A percentile compares a stretch with the other conserved stretches of the same genome.
These are phyloP conservation scores for Cryphonectria radicalis DNA, from an alignment of 2,329 filamentous ascomycete genomes.

Conservation along the genomic window DNA sequence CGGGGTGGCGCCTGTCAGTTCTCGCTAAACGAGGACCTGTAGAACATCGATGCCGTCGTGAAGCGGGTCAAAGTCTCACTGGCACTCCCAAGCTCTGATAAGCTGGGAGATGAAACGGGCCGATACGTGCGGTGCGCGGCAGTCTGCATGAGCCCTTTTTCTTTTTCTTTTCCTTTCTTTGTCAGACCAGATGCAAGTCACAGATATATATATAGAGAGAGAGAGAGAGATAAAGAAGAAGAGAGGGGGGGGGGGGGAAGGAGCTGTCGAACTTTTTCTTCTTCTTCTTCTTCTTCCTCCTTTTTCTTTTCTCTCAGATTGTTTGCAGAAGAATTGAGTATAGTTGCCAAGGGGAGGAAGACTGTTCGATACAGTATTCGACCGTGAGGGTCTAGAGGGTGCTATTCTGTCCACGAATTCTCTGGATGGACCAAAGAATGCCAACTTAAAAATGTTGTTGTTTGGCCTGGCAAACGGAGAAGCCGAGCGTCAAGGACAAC, in stretches of 20 bases:
- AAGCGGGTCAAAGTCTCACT: slow-evolving; percentile 41
- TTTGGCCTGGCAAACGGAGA: background rate
- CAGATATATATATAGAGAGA: background rate
- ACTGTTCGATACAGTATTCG: slow-evolving; percentile 6
- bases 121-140: slow-evolving; percentile 23
- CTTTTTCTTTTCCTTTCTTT: background rate
- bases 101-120: slow-evolving; percentile 21
- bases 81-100: slow-evolving; percentile 33
- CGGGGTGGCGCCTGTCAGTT: slow-evolving; percentile 32
- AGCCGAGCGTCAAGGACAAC: background rate
- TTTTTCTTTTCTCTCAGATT: slow-evolving; percentile 9
- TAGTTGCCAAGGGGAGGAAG: slow-evolving; percentile 8
- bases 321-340: slow-evolving; percentile 5
- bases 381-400: background rate
- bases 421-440: background rate
- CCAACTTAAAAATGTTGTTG: background rate
- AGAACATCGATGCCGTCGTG: slow-evolving; percentile 45
- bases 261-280: slow-evolving; percentile 1
- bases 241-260: background rate
- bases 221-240: background rate
- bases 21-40: slow-evolving; percentile 44
- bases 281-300: too few relatives aligned
- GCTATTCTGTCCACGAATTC: background rate
- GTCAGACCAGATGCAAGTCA: slow-evolving; percentile 7
- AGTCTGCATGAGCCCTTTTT: slow-evolving; percentile 15